Base-by-base conservation (phyloP, 2,329 filamentous ascomycete genomes). In the Paraconiothyrium sp. region DNA sequence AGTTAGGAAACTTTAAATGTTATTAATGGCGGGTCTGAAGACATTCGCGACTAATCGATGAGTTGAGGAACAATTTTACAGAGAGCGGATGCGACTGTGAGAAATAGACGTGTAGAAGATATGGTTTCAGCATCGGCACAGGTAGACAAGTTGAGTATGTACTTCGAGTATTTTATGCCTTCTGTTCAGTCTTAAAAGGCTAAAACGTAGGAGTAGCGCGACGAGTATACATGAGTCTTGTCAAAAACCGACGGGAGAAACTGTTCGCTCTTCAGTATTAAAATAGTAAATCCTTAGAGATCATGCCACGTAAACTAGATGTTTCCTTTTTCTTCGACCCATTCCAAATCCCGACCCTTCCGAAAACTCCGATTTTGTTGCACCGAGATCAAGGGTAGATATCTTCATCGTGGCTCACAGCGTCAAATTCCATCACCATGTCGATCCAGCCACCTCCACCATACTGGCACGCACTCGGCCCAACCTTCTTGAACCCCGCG, bases 361-460 rank as follows among this genome's bases (percentile, higher is more conserved):
- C 22, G 7, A 32, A 32, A 22, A 54, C 51, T 20, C 39, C 51
- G 44, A n/a, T 54, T 41, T 51, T 20, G 22, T 41, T 13, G 16
- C 39, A 20, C 39, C 3, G 44, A 13, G 51, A 30, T 56, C 54
- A 56, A 56, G 54, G 54, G 7, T 47, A 55, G 35, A 39, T 65
- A 27, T 72, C 68, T 10, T 68, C 61, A 3, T 63, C 55, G 30
- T 55, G 44, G 47, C 41, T 54, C 10, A 48, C 64, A 32, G 60
- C 59, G 32, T 72, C 68, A 50, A 78, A 77, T 39, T 77, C 76
- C 46, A 77, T 50, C 5, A 93, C 91, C 92, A 97, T 89, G 75
- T 95, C 89, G 68, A 88, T 84, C 93, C 93, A 97, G 20, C 88
- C 89, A 35, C 92, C 92, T 41, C 92, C 92, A 22, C 89, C 91